These are phyloP conservation scores for Leccinellum albellum DNA, from an alignment of 768 basidiomycete genomes.

Conservation along the genomic window DNA sequence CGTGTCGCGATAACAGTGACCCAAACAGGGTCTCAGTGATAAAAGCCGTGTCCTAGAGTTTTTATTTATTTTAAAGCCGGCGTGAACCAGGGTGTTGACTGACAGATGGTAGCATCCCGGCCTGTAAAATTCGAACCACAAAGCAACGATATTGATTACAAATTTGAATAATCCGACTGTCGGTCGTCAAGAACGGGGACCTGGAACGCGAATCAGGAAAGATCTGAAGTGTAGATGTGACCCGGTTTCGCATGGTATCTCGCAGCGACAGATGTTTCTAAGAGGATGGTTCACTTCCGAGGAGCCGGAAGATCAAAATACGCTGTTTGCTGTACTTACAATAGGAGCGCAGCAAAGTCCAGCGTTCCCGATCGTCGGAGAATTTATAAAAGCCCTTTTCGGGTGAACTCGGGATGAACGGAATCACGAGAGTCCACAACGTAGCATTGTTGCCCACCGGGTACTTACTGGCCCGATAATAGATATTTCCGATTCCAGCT, in stretches of 20 bases:
- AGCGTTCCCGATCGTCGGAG: not conserved
- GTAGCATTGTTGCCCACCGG: no score
- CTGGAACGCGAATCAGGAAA: not conserved
- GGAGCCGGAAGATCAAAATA: not conserved
- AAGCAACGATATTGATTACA: not conserved
- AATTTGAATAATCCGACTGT: not conserved
- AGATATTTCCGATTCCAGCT: no score
- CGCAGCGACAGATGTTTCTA: not conserved
- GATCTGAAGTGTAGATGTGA: not conserved
- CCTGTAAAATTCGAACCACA: not conserved
- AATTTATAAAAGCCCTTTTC: not conserved
- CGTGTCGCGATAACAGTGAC: not conserved
- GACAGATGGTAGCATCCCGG: not conserved
- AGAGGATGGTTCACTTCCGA: not conserved
- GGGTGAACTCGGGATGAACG: conserved; percentile 6
- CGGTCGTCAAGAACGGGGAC: not conserved
- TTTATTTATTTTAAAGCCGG: not conserved
- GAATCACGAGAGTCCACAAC: not conserved
- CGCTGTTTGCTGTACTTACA: not conserved
- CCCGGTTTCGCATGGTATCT: not conserved
- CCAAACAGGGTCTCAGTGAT: not conserved
- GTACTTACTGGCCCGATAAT: no score
- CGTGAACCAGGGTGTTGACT: not conserved
- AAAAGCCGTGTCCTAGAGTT: not conserved
- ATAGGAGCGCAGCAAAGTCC: no score